These are phyloP conservation scores for Penicillium waksmanii DNA, from an alignment of 495 filamentous ascomycete species.

Conservation along the genomic window DNA sequence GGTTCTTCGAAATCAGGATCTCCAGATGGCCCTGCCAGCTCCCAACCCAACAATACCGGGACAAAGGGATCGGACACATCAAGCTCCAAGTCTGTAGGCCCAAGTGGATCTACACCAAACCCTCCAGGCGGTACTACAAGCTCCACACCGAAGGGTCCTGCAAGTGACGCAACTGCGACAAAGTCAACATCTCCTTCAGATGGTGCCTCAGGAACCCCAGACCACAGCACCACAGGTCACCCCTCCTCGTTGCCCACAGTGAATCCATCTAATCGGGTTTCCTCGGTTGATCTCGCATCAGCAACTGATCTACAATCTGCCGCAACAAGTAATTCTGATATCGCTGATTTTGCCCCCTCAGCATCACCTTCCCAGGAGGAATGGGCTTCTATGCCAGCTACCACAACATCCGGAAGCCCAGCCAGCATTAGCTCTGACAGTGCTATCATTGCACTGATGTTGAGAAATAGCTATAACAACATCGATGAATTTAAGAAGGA, in stretches of 20 bases:
- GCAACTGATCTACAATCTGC: neutral
- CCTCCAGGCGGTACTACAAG: neutral
- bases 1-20: neutral
- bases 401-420: neutral
- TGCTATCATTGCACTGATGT: neutral
- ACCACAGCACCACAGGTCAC: neutral
- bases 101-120: neutral
- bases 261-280: neutral
- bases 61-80: neutral
- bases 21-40: neutral
- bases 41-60: neutral
- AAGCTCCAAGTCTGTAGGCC: neutral
- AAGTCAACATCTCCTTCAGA: too few species aligned
- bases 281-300: neutral
- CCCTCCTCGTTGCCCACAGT: neutral
- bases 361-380: neutral
- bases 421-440: neutral
- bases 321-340: neutral
- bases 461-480: conserved; percentile 3
- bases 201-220: neutral
- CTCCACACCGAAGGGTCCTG: too few species aligned
- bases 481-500: neutral
- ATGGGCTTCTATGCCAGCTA: conserved; percentile 1
- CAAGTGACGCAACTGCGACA: too few species aligned
- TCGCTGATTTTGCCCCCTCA: neutral